Evolutionary conservation across 345 rosid genomes (phyloP), one percentile per base, ranked within the genome.

Genomic region (Balakata baccata): DNA sequence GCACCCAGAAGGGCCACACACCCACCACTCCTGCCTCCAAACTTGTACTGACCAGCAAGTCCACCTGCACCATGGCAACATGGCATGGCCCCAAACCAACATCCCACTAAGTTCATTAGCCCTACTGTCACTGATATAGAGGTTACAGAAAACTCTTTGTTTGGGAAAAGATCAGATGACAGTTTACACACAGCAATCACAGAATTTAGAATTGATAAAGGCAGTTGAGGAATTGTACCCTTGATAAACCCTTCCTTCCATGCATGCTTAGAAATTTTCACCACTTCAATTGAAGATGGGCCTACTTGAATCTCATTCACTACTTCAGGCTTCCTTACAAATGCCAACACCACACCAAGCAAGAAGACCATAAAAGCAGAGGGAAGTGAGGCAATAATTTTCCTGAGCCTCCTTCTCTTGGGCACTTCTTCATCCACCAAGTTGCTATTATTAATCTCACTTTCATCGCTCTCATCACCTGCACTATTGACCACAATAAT

Each of bases 11-110:
- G 56, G 3, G 87, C 96, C 66, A 91, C 97, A 61, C 94, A 91
- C 34, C 89, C 93, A 20, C 97, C 94, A 60, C 91, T 89, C 85
- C 98, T 85, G 7, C 97, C 96, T 5, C 98, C 94, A 74, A 91
- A 93, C 85, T 88, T 93, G 78, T 87, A 91, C 84, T 93, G 91
- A 68, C 96, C 97, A 0, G 98, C 98, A 39, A 91, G 77, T 38
- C 98, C 97, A 0, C 97, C 92, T 0, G 98, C 97, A 18, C 93
- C 98, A 43, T 93, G 98, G 81, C 92, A 93, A 68, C 93, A 87
- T 6, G 98, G 98, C 93, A 93, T 87, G 60, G 90, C 95, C 11
- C 93, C 95, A 52, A 93, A 91, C 98, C 97, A 93, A 67, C 97
- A 89, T 17, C 95, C 92, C 16, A 86, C 90, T 68, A 93, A 41